Evolutionary conservation across 73 alveolate species (phyloP).

Genomic region (Paramecium tetraurelia): DNA sequence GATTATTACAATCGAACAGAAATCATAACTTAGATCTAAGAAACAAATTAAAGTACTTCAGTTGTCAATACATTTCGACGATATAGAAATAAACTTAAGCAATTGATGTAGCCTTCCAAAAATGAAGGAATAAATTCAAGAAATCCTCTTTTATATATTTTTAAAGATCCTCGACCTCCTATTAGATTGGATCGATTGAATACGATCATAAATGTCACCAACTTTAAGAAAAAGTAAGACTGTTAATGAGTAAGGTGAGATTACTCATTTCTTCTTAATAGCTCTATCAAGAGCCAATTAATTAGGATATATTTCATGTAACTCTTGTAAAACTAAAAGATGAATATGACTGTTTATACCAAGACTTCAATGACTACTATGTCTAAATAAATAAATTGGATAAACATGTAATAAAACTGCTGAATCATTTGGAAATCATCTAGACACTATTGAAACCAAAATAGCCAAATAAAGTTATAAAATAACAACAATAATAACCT

Average conservation of each 20-base stretch:
- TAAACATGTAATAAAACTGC: not conserved
- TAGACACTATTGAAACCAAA: not conserved
- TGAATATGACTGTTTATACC: slow-evolving; percentile 32
- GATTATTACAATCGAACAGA: not conserved
- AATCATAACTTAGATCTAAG: not conserved
- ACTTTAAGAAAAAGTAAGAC: not conserved
- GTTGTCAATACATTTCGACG: slow-evolving; percentile 11
- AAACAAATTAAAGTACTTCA: not conserved
- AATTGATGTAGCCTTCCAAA: not conserved
- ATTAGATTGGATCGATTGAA: not conserved
- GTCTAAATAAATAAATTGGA: slow-evolving; percentile 2
- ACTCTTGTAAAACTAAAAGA: not conserved
- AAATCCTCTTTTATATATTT: not conserved
- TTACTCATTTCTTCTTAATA: not conserved
- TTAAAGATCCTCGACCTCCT: slow-evolving; percentile 29
- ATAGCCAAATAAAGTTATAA: not conserved
- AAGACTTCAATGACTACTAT: slow-evolving; percentile 34
- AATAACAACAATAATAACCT: not conserved
- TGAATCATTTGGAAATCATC: slow-evolving; percentile 19
- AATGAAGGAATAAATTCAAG: not conserved
- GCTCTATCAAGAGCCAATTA: not conserved
- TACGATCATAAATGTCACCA: not conserved
- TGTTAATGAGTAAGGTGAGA: not conserved
- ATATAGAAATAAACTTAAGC: slow-evolving; percentile 17
- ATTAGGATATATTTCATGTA: not conserved